Evolutionary conservation across 2,329 filamentous ascomycete species (phyloP).

Genomic region (Pseudogymnoascus sp.): DNA sequence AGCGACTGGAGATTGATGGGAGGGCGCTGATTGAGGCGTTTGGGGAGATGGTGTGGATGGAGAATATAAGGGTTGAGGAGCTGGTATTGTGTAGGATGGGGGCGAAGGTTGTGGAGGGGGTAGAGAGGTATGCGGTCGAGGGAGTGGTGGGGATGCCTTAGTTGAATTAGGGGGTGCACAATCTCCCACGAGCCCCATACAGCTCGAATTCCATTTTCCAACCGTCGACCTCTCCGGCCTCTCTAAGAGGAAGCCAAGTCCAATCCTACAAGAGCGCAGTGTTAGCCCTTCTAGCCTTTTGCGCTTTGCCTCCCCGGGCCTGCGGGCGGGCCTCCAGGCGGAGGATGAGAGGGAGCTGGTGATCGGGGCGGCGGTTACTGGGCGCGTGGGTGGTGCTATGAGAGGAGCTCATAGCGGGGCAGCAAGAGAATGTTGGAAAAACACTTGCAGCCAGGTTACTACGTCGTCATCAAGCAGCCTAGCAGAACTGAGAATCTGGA

Average conservation of each 20-base stretch:
- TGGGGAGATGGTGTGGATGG: conserved; percentile 63
- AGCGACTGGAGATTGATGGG: conserved; percentile 41
- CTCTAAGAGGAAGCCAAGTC: neutral
- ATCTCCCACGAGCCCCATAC: neutral
- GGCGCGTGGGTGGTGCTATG: too few relatives aligned
- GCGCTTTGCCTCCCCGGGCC: too few relatives aligned
- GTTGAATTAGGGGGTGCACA: neutral
- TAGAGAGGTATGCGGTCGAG: conserved; percentile 25
- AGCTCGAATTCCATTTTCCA: neutral
- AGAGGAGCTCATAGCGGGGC: too few relatives aligned
- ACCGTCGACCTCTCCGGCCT: neutral
- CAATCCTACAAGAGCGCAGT: neutral
- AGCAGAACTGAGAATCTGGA: neutral
- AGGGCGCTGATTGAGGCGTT: conserved; percentile 51
- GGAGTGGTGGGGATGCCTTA: conserved; percentile 18
- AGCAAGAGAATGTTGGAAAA: too few relatives aligned
- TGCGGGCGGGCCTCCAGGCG: too few relatives aligned
- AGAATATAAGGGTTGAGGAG: conserved; percentile 57
- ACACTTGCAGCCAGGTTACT: too few relatives aligned
- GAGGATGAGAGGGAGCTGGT: too few relatives aligned
- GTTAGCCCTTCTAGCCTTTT: too few relatives aligned
- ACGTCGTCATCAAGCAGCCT: too few relatives aligned
- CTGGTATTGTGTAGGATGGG: conserved; percentile 85
- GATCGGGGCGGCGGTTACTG: too few relatives aligned
- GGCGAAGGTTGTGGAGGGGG: conserved; percentile 38